Conservation (phyloP, 2,329 filamentous ascomycete species). For the Venturia pyrina region DNA sequence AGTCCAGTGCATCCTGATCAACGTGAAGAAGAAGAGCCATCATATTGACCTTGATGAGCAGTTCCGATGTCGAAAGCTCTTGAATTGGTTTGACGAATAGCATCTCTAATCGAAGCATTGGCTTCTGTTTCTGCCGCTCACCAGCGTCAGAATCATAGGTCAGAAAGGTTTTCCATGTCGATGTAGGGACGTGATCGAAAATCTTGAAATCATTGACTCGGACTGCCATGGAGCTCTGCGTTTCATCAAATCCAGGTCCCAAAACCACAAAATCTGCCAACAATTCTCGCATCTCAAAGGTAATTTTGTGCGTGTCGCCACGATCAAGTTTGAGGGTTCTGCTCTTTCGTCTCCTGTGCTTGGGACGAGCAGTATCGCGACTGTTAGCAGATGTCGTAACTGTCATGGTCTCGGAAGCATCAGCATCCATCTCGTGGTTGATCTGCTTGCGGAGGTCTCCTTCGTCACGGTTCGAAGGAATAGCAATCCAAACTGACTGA, state of each 20-base stretch:
- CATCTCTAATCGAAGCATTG: slow-evolving; percentile 84
- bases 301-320: slow-evolving; percentile 89
- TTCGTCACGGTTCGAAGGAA: slow-evolving; percentile 77
- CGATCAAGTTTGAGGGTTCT: slow-evolving; percentile 66
- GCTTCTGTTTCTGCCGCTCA: slow-evolving; percentile 74
- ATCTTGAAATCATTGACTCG: slow-evolving; percentile 76
- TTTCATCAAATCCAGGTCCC: slow-evolving; percentile 66
- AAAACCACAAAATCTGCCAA: slow-evolving; percentile 75
- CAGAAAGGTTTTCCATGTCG: slow-evolving; percentile 96
- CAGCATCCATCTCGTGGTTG: slow-evolving; percentile 79
- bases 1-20: slow-evolving; percentile 94
- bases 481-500: slow-evolving; percentile 96
- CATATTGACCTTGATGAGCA: slow-evolving; percentile 69
- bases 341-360: slow-evolving; percentile 15
- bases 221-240: slow-evolving; percentile 77
- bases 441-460: slow-evolving; percentile 73
- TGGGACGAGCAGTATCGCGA: slow-evolving; percentile 31
- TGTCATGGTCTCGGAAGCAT: slow-evolving; percentile 80
- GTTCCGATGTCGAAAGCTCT: slow-evolving; percentile 77
- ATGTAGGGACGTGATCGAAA: slow-evolving; percentile 88
- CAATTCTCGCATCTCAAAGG: slow-evolving; percentile 81
- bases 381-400: slow-evolving; percentile 60
- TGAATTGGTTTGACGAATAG: slow-evolving; percentile 79
- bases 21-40: slow-evolving; percentile 86
- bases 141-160: slow-evolving; percentile 85